phyloP scores from a whole-genome alignment of 2,329 filamentous ascomycete species.

The Podosphaera aphanis region DNA sequence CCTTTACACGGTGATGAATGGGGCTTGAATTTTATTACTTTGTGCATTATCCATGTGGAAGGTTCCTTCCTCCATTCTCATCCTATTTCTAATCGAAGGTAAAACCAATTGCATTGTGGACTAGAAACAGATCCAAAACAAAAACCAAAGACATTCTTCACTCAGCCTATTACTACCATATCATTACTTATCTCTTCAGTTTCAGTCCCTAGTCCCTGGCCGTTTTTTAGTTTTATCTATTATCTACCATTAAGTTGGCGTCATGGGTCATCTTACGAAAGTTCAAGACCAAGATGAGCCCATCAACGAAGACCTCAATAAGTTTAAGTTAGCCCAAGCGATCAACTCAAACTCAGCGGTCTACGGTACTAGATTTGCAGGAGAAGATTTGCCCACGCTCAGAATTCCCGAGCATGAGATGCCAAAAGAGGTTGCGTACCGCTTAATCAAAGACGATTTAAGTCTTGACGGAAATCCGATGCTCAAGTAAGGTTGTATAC shows the following conservation, averaged over 20 bases:
- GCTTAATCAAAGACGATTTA: conserved; percentile 88
- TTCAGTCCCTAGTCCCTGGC: background rate
- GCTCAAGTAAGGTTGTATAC: conserved; percentile 36
- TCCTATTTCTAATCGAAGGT: no score
- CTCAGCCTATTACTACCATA: no score
- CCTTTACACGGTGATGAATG: no score
- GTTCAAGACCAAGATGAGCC: conserved; percentile 6
- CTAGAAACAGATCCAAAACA: background rate
- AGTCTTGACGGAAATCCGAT: conserved; percentile 80
- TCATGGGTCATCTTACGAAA: conserved; percentile 25
- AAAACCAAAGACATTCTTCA: background rate
- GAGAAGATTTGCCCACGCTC: conserved; percentile 52
- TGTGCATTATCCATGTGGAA: no score
- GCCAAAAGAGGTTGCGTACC: conserved; percentile 81
- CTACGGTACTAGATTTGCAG: conserved; percentile 70
- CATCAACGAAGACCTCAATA: conserved; percentile 21
- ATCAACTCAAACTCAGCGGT: conserved; percentile 22
- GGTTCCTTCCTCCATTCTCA: no score
- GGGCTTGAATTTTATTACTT: no score
- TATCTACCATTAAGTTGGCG: conserved; percentile 6
- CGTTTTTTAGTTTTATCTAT: background rate
- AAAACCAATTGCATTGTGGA: no score
- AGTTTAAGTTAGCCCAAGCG: conserved; percentile 19
- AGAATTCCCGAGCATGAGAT: conserved; percentile 82
- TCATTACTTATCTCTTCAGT: background rate